Conservation (phyloP, 2,329 filamentous ascomycete species). For the Fusarium euwallaceae region DNA sequence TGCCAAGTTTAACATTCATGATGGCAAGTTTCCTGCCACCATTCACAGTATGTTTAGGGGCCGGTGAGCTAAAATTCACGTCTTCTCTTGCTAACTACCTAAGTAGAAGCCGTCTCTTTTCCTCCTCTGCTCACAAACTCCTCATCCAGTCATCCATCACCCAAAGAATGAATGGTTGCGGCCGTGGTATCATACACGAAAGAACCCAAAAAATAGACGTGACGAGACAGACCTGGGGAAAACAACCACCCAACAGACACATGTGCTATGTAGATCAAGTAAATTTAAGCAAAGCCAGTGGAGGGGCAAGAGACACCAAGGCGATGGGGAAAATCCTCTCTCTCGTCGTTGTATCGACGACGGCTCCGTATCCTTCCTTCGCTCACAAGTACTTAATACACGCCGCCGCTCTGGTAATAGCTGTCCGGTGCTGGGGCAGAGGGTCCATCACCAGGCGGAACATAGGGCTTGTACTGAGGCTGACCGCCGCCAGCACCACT, state of each 20-base stretch:
- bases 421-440: constrained; percentile 67
- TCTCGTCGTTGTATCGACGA: background rate
- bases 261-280: constrained; percentile 5
- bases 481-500: constrained; percentile 42
- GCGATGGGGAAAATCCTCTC: background rate
- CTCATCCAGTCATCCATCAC: constrained; percentile 5
- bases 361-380: background rate
- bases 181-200: constrained; percentile 10
- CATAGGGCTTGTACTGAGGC: constrained; percentile 72
- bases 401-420: constrained; percentile 65
- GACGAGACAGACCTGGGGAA: background rate
- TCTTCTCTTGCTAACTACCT: background rate
- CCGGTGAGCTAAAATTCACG: background rate
- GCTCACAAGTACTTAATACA: constrained; percentile 43
- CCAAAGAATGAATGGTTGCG: constrained; percentile 9
- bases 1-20: background rate
- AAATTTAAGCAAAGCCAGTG: background rate
- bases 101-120: background rate
- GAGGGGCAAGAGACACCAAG: background rate
- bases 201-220: background rate
- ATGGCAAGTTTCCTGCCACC: background rate
- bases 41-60: background rate
- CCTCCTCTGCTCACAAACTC: background rate
- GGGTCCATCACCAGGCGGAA: constrained; percentile 62
- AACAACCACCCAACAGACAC: background rate